phyloP scores from a whole-genome alignment of 768 basidiomycete species.

The Suillus plorans region DNA sequence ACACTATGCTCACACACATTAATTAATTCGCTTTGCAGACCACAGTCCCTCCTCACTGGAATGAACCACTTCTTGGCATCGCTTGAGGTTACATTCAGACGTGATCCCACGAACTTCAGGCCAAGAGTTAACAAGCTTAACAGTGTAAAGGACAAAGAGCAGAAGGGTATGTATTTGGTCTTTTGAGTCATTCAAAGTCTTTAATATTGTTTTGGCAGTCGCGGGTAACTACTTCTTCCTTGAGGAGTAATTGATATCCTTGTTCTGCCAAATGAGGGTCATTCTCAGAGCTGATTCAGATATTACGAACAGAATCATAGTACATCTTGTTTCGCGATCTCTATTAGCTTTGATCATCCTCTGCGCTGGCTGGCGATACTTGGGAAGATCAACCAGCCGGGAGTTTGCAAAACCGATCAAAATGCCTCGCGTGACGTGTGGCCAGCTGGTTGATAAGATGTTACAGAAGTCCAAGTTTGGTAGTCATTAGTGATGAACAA shows the following conservation, averaged over 20 bases:
- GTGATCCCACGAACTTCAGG: slow-evolving; percentile 93
- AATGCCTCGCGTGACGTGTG: background rate
- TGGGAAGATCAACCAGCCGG: background rate
- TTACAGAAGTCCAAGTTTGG: background rate
- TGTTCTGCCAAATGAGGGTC: background rate
- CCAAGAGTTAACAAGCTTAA: slow-evolving; percentile 85
- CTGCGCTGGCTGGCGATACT: background rate
- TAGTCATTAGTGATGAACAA: background rate
- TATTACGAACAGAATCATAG: background rate
- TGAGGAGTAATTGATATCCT: slow-evolving; percentile 54
- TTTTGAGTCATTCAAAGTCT: slow-evolving; percentile 2
- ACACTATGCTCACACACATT: background rate
- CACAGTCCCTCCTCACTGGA: slow-evolving; percentile 90
- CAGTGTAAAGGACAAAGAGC: slow-evolving; percentile 86
- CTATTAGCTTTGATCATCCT: background rate
- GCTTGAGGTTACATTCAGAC: slow-evolving; percentile 95
- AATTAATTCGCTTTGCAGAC: slow-evolving; percentile 44
- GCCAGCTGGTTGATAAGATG: background rate
- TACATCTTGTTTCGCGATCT: background rate
- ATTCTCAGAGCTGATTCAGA: background rate
- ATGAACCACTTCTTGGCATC: slow-evolving; percentile 98
- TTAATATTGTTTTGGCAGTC: slow-evolving; percentile 38
- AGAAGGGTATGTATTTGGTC: slow-evolving; percentile 58
- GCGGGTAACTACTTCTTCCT: slow-evolving; percentile 93
- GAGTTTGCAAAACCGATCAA: background rate